These are phyloP conservation scores for Volvox africanus DNA, from an alignment of 139 green algal genomes.

Conservation along the genomic window DNA sequence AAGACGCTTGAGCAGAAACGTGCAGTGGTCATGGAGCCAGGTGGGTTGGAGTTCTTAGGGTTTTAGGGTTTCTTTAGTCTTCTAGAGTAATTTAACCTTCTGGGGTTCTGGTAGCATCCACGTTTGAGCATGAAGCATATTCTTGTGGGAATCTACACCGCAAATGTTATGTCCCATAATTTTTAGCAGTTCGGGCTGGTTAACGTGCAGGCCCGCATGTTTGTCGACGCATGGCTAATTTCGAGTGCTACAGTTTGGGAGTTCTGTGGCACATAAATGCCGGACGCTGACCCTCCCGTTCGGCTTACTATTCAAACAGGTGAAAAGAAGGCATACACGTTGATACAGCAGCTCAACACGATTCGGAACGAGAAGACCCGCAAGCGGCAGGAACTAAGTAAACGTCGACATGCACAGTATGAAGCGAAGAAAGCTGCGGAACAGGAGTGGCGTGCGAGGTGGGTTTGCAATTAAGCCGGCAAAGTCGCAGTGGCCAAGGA, in stretches of 20 bases:
- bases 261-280: neutral
- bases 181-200: neutral
- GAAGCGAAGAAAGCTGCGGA: conserved; percentile 71
- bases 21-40: conserved; percentile 83
- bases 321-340: conserved; percentile 71
- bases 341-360: conserved; percentile 95
- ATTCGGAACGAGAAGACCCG: conserved; percentile 92
- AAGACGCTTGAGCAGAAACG: conserved; percentile 89
- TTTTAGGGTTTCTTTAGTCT: too few species aligned
- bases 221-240: neutral
- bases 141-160: neutral
- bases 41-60: conserved; percentile 19
- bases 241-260: neutral
- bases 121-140: neutral
- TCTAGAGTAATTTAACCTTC: too few species aligned
- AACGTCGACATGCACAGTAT: conserved; percentile 43
- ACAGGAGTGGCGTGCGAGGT: conserved; percentile 71
- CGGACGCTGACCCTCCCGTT: neutral
- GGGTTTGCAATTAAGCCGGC: neutral
- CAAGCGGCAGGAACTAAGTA: conserved; percentile 75
- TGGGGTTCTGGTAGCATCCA: neutral
- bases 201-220: neutral
- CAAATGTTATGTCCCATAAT: neutral
- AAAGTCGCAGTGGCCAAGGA: neutral
- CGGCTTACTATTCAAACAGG: neutral